Evolutionary conservation across 257 asterid species (phyloP), one percentile per base, ranked within the genome.

Genomic region (Catharanthus roseus): DNA sequence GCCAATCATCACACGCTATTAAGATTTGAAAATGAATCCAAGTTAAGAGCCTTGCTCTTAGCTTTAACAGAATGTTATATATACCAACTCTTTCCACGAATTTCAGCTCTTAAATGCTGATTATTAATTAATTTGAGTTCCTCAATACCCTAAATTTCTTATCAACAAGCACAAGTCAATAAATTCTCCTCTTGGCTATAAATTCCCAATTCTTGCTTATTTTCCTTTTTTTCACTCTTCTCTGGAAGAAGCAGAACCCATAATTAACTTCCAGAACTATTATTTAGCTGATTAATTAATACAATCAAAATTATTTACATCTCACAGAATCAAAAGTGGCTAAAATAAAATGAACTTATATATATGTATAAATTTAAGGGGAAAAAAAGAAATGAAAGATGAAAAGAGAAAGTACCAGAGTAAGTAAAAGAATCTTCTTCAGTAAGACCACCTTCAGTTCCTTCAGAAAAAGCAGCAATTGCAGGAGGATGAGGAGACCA

Each of bases 401-500:
- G 49, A 76, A 47, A 21, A 21, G 2, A 57, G 64, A 28, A 67
- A 1, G 33, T 82, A 87, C 97, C 89, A 68, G 87, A 84, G 69
- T 49, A 82, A 77, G 79, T 44, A 71, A 87, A 82, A 56, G 83
- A 67, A n/a, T 85, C 90, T 57, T 85, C 91, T 71, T 89, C 89
- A 5, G 88, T 38, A 69, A 84, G 67, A 60, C 83, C 83, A 67
- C 89, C 78, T 62, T 83, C 91, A 29, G 87, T 82, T 38, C 88
- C 92, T 82, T 88, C 92, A 62, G 97, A 88, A 50, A 84, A 72
- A 71, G 96, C 88, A 67, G 88, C 82, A 49, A 84, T 67, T 67
- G 73, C 81, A 50, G 72, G 69, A 61, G 77, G n/a, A 38, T 45
- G 58, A 31, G 23, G 69, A 38, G 24, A 65, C 73, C 57, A 67